These are phyloP conservation scores for Gaeumannomyces tritici DNA, from an alignment of 2,329 filamentous ascomycete genomes.

Conservation along the genomic window DNA sequence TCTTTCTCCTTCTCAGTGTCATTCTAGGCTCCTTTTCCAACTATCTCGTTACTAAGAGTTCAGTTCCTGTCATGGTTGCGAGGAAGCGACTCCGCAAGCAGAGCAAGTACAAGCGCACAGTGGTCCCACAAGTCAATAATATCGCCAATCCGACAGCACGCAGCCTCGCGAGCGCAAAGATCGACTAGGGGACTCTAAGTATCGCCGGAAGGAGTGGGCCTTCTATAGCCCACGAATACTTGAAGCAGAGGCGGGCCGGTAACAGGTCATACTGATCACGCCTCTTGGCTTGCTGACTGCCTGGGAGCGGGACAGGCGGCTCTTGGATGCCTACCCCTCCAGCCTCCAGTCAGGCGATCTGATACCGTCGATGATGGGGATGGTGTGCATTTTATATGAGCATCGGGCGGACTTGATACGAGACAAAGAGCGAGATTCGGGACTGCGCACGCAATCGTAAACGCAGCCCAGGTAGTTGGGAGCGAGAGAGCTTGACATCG, in stretches of 20 bases:
- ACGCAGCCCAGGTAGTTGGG: background rate
- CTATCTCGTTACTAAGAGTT: constrained; percentile 93
- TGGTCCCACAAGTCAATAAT: constrained; percentile 71
- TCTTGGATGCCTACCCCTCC: no score
- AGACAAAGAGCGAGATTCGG: no score
- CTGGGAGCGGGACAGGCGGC: background rate
- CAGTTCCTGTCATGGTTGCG: constrained; percentile 95
- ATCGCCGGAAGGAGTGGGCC: background rate
- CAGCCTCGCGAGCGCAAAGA: constrained; percentile 62
- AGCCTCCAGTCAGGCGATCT: background rate
- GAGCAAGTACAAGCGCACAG: constrained; percentile 65
- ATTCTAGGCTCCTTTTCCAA: constrained; percentile 95
- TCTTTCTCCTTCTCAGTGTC: constrained; percentile 45
- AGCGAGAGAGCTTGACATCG: background rate
- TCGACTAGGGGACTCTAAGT: constrained; percentile 45
- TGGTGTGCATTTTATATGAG: background rate
- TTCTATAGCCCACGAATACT: background rate
- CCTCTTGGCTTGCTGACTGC: background rate
- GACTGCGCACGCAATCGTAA: background rate
- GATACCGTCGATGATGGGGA: background rate
- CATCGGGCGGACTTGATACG: background rate
- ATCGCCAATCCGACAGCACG: constrained; percentile 59
- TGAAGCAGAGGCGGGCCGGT: background rate
- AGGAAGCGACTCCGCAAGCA: constrained; percentile 83
- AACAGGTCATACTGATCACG: background rate